A percentile compares a stretch with the other conserved stretches of the same genome.
Conservation (phyloP, 1,139 yeast genomes). For the Citeromyces hawaiiensis region DNA sequence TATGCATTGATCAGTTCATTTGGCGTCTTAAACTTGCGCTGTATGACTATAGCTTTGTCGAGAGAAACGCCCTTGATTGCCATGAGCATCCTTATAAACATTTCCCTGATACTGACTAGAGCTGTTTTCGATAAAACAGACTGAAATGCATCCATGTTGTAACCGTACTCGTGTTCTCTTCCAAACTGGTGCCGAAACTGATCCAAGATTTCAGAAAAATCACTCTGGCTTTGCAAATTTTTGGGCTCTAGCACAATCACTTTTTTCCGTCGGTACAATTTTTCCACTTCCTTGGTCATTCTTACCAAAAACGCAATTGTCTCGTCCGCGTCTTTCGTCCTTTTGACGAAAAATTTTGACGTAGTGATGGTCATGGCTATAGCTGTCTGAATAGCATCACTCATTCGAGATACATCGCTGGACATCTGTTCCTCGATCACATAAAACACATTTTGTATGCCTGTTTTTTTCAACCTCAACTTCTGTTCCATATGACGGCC, state of each 20-base stretch:
- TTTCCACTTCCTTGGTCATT: constrained; percentile 36
- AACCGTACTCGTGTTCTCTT: constrained; percentile 35
- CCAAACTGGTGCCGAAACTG: constrained; percentile 29
- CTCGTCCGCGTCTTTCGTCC: constrained; percentile 63
- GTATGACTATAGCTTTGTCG: constrained; percentile 76
- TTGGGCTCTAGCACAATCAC: constrained; percentile 36
- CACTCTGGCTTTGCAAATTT: constrained; percentile 35
- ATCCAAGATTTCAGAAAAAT: constrained; percentile 28
- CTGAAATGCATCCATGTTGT: constrained; percentile 52
- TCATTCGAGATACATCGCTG: constrained; percentile 30
- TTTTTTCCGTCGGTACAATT: constrained; percentile 20
- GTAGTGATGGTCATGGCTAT: constrained; percentile 59
- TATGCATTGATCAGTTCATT: constrained; percentile 32
- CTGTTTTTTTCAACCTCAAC: constrained; percentile 54
- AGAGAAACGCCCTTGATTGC: constrained; percentile 68
- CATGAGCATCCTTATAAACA: constrained; percentile 68
- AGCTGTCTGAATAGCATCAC: constrained; percentile 63
- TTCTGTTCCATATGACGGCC: constrained; percentile 87
- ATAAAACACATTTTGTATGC: constrained; percentile 56
- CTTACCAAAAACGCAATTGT: constrained; percentile 53
- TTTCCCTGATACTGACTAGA: constrained; percentile 60
- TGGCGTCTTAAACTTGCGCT: constrained; percentile 55
- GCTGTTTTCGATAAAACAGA: constrained; percentile 60
- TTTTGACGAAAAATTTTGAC: constrained; percentile 52
- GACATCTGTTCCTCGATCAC: constrained; percentile 66